Evolutionary conservation across 2,329 filamentous ascomycete species (phyloP).

Genomic region (Nigrograna mackinnonii): DNA sequence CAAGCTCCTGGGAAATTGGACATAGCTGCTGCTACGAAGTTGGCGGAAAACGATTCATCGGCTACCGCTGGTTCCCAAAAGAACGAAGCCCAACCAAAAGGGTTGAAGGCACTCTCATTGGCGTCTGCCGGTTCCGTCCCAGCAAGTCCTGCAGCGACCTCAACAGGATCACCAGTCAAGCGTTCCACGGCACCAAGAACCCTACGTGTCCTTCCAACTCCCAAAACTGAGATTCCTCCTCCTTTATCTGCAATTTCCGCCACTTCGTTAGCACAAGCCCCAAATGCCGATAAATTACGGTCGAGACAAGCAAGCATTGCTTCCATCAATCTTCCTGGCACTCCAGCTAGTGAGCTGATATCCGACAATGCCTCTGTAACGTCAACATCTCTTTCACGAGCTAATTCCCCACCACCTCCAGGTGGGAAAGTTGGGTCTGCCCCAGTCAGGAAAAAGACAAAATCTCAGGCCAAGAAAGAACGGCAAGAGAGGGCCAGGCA

Average conservation of each 20-base stretch:
- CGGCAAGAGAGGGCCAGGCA: conserved; percentile 63
- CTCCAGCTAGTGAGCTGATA: conserved; percentile 72
- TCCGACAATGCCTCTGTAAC: conserved; percentile 79
- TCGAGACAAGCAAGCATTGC: conserved; percentile 59
- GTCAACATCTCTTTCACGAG: conserved; percentile 72
- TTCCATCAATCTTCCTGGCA: conserved; percentile 68
- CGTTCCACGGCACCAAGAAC: conserved; percentile 60
- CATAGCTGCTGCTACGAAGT: conserved; percentile 44
- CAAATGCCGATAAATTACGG: conserved; percentile 45
- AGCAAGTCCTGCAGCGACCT: conserved; percentile 58
- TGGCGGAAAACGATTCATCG: conserved; percentile 20
- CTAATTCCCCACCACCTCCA: conserved; percentile 68
- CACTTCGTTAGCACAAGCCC: conserved; percentile 32
- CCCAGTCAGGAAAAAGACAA: conserved; percentile 70
- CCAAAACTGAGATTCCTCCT: conserved; percentile 62
- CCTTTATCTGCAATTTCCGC: conserved; percentile 38
- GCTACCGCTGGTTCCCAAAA: conserved; percentile 18
- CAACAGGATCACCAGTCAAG: conserved; percentile 46
- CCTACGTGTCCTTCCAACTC: conserved; percentile 69
- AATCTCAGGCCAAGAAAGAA: conserved; percentile 79
- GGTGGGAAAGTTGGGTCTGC: conserved; percentile 69
- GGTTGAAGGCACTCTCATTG: conserved; percentile 23
- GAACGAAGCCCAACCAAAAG: conserved; percentile 26
- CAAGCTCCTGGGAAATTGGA: conserved; percentile 53
- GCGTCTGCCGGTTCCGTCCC: conserved; percentile 54